Evolutionary conservation across 345 rosid genomes (phyloP), one percentile per base, ranked within the genome.

Genomic region (Cochlearia excelsa): DNA sequence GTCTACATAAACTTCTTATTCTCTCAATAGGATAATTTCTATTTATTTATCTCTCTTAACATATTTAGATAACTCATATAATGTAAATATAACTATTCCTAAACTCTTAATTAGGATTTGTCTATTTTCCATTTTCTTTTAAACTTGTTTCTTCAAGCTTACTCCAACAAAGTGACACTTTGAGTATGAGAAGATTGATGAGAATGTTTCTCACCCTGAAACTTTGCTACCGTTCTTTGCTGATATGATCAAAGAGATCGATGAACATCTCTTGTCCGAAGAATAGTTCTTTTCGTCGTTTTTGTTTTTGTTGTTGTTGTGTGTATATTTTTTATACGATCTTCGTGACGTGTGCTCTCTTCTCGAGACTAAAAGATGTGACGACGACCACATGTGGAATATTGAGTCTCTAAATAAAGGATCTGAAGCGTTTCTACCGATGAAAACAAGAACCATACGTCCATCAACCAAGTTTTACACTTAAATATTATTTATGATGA

Each of bases 401-500:
- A 16, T 43, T 11, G 8, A 10, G 4, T 39, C 49, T 48, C 26
- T 57, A 43, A 5, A 66, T 66, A 79, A 60, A 65, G 35, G 78
- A 54, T 79, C 28, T 0, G 1, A 67, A 9, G 45, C 52, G 4
- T 66, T 65, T 55, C 80, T 64, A 7, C 75, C 86, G 0, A 7
- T 0, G 1, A 65, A 28, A 5, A 74, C 59, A 2, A 80, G 57
- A 6, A 76, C 62, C 79, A 81, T 76, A 6, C 73, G 51, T 0
- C 78, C 83, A 3, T 72, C 23, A 16, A 16, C 23, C 23, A 16
- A 16, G 23, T 16, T 16, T 16, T 16, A 16, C 23, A 16, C 23
- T 16, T 16, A 16, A 16, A 16, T 16, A 16, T 16, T 16, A 16
- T 16, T 16, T 16, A 16, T 16, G 23, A 16, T 16, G 23, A 16